phyloP scores from a whole-genome alignment of 371 early-diverging fungal species.

The Furculomyces boomerangus region DNA sequence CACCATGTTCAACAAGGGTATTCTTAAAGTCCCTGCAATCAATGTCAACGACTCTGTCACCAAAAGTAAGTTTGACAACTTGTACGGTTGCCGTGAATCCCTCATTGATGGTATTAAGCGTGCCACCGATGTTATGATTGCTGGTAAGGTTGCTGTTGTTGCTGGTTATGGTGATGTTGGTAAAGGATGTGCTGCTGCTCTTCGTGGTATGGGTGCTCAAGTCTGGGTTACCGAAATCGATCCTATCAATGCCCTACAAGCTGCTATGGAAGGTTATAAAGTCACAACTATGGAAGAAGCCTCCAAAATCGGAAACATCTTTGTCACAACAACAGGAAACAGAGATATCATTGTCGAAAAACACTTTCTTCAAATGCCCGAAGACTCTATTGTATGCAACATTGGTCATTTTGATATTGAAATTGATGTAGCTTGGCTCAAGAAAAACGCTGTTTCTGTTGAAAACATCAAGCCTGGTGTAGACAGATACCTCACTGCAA shows the following conservation, averaged over 20 bases:
- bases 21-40: conserved; percentile 95
- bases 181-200: conserved; percentile 97
- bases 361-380: conserved; percentile 88
- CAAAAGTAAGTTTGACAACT: conserved; percentile 99
- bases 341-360: conserved; percentile 91
- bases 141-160: conserved; percentile 96
- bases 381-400: conserved; percentile 98
- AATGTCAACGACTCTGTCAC: conserved; percentile 99
- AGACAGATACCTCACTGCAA: conserved; percentile 88
- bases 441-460: conserved; percentile 71
- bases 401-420: conserved; percentile 99
- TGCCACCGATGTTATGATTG: conserved; percentile 99
- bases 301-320: conserved; percentile 80
- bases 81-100: conserved; percentile 99
- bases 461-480: conserved; percentile 98
- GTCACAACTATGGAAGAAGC: conserved; percentile 98
- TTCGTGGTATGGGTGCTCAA: conserved; percentile 96
- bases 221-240: conserved; percentile 96
- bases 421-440: conserved; percentile 98
- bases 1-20: conserved; percentile 89
- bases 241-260: conserved; percentile 98
- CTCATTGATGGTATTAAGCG: conserved; percentile 99
- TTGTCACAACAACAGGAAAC: conserved; percentile 98
- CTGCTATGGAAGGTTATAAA: conserved; percentile 98
- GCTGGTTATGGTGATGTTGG: conserved; percentile 99